phyloP scores from a whole-genome alignment of 1,284 basidiomycete genomes.

The Abortiporus biennis region DNA sequence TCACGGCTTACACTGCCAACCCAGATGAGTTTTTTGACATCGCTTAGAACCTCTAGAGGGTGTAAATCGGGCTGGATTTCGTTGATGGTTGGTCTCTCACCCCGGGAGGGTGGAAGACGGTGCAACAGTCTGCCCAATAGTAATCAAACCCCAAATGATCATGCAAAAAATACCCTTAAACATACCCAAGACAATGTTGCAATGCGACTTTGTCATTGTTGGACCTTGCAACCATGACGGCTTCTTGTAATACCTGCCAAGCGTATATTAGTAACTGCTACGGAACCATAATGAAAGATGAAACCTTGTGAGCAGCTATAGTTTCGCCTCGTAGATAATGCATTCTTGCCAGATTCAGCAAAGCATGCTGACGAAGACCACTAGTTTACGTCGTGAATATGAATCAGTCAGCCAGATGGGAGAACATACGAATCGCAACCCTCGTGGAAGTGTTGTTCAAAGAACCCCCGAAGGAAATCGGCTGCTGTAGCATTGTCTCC shows the following conservation, averaged over 20 bases:
- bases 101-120: conserved; percentile 50
- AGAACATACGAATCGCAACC: conserved; percentile 65
- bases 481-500: conserved; percentile 64
- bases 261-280: too few relatives aligned
- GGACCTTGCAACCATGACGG: conserved; percentile 67
- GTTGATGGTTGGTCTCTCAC: conserved; percentile 47
- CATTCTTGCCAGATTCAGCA: conserved; percentile 72
- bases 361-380: conserved; percentile 69
- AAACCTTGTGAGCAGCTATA: conserved; percentile 60
- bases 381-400: conserved; percentile 29
- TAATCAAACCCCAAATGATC: background rate
- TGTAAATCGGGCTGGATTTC: conserved; percentile 74
- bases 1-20: conserved; percentile 45
- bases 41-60: conserved; percentile 69
- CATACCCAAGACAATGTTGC: conserved; percentile 73
- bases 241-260: conserved; percentile 61
- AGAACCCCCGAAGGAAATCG: conserved; percentile 69
- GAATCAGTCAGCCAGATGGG: background rate
- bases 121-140: conserved; percentile 51
- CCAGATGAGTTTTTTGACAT: conserved; percentile 59
- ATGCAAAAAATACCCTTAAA: too few relatives aligned
- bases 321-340: conserved; percentile 66
- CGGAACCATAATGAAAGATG: conserved; percentile 7
- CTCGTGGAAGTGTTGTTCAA: conserved; percentile 78
- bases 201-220: conserved; percentile 63